phyloP scores from a whole-genome alignment of 306 rosid species.

The Neltuma alba region DNA sequence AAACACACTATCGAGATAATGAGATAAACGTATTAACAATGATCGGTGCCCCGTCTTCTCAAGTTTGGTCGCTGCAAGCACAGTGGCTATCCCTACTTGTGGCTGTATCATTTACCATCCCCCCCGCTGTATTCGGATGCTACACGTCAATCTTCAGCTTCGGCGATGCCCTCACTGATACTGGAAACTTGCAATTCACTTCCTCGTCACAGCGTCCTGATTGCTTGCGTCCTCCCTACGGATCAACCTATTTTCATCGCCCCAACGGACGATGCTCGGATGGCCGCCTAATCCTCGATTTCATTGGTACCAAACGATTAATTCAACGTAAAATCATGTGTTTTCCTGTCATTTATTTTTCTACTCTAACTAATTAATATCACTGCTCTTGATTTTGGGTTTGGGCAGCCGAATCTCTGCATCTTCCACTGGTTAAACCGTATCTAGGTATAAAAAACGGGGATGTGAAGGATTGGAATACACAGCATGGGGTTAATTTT shows the following conservation, averaged over 20 bases:
- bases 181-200: conserved; percentile 48
- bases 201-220: not conserved
- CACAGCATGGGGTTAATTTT: conserved; percentile 52
- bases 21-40: not conserved
- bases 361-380: not conserved
- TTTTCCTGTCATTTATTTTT: not conserved
- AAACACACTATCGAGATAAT: not conserved
- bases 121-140: not conserved
- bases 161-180: conserved; percentile 66
- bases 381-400: not conserved
- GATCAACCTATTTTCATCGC: conserved; percentile 60
- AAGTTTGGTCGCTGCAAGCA: not conserved
- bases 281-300: conserved; percentile 81
- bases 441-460: conserved; percentile 41
- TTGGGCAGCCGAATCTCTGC: conserved; percentile 47
- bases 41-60: not conserved
- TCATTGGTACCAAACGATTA: conserved; percentile 54
- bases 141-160: conserved; percentile 64
- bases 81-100: conserved; percentile 5
- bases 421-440: conserved; percentile 51
- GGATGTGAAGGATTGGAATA: not conserved
- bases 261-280: conserved; percentile 75
- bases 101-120: not conserved
- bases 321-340: not conserved
- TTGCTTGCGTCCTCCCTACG: conserved; percentile 55